phyloP scores from a whole-genome alignment of 1,284 basidiomycete genomes.

The Ustanciosporium gigantosporum region DNA sequence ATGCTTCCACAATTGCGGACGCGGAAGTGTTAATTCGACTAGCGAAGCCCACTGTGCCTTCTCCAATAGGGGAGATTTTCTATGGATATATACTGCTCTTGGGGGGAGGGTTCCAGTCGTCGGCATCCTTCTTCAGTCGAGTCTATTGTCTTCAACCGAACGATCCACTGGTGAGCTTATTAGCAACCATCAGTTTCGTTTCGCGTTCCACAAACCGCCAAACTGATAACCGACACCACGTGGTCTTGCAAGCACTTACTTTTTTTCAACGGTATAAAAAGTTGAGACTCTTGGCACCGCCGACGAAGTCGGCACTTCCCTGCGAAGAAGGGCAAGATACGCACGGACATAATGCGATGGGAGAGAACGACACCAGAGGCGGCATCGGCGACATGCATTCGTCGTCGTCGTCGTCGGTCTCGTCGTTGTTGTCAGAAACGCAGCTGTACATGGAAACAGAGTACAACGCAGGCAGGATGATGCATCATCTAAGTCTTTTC shows the following conservation, averaged over 20 bases:
- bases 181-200: constrained; percentile 78
- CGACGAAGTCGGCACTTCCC: no score
- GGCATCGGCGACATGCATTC: no score
- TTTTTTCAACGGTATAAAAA: constrained; percentile 35
- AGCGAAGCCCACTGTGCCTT: constrained; percentile 34
- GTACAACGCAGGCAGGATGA: constrained; percentile 86
- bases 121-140: constrained; percentile 82
- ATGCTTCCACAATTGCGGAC: no score
- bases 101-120: constrained; percentile 84
- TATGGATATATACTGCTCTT: constrained; percentile 85
- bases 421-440: constrained; percentile 48
- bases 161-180: constrained; percentile 82
- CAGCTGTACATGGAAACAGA: constrained; percentile 75
- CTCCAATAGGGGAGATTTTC: constrained; percentile 73
- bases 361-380: no score
- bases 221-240: constrained; percentile 87
- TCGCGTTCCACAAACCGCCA: constrained; percentile 90
- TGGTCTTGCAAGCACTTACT: constrained; percentile 37
- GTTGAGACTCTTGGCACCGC: neutral
- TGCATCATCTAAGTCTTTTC: constrained; percentile 73
- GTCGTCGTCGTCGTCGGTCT: no score
- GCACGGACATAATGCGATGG: no score
- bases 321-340: no score
- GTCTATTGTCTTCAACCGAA: constrained; percentile 81
- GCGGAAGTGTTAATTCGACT: constrained; percentile 9